A percentile compares a stretch with the other conserved stretches of the same genome.
phyloP scores from a whole-genome alignment of 139 green algal species.

The Chlorella sp. region DNA sequence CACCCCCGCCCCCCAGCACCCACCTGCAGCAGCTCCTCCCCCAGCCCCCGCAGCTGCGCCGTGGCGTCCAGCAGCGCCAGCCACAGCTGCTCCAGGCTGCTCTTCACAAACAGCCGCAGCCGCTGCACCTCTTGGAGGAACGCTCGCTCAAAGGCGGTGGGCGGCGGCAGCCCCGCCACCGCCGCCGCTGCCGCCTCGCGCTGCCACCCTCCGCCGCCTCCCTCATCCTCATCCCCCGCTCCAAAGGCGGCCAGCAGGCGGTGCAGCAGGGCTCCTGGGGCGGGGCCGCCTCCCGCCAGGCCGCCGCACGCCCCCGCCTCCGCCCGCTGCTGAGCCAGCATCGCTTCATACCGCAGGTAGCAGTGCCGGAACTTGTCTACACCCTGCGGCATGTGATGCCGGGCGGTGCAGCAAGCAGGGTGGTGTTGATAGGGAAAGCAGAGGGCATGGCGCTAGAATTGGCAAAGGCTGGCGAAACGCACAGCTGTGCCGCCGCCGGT shows the following conservation, averaged over 20 bases:
- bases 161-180: background rate
- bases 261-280: background rate
- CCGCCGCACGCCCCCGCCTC: background rate
- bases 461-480: background rate
- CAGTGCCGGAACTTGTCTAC: slow-evolving; percentile 39
- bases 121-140: slow-evolving; percentile 41
- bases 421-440: background rate
- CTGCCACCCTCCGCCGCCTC: background rate
- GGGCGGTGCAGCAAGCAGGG: background rate
- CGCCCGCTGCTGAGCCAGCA: slow-evolving; percentile 32
- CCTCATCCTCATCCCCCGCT: too few relatives aligned
- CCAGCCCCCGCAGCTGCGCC: background rate
- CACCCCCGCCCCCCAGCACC: background rate
- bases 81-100: slow-evolving; percentile 51
- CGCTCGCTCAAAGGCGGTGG: slow-evolving; percentile 19
- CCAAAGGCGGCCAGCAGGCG: background rate
- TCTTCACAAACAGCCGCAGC: slow-evolving; percentile 35
- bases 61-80: slow-evolving; percentile 37
- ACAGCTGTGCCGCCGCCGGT: background rate
- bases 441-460: background rate
- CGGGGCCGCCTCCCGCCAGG: background rate
- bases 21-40: slow-evolving; percentile 13
- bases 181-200: background rate
- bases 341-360: slow-evolving; percentile 40
- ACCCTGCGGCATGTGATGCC: background rate